Conservation (phyloP, 2,329 filamentous ascomycete genomes). For the Coleophoma crateriformis region DNA sequence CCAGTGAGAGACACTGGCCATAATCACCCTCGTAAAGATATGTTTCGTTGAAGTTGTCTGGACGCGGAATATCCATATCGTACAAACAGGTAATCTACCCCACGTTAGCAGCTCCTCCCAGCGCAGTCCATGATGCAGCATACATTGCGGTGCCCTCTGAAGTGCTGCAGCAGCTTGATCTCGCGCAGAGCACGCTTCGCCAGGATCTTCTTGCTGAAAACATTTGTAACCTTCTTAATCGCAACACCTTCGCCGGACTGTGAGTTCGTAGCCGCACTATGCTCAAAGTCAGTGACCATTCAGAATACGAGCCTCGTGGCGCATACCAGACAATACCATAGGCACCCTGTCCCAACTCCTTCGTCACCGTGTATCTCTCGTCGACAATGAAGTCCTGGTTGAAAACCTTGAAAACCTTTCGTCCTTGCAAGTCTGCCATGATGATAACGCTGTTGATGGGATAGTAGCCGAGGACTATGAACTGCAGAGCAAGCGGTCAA, state of each 20-base stretch:
- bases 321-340: slow-evolving; percentile 97
- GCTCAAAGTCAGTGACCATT: slow-evolving; percentile 18
- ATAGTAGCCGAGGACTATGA: background rate
- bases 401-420: slow-evolving; percentile 98
- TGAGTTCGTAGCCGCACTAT: slow-evolving; percentile 85
- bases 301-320: slow-evolving; percentile 14
- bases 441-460: slow-evolving; percentile 1
- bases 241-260: slow-evolving; percentile 90
- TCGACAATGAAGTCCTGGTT: slow-evolving; percentile 99
- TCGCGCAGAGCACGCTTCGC: slow-evolving; percentile 96
- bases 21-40: slow-evolving; percentile 89
- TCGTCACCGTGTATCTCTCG: slow-evolving; percentile 96
- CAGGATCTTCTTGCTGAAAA: slow-evolving; percentile 99
- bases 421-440: slow-evolving; percentile 40
- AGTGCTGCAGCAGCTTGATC: slow-evolving; percentile 98
- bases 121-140: slow-evolving; percentile 26
- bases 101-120: slow-evolving; percentile 29
- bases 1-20: background rate
- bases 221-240: slow-evolving; percentile 99
- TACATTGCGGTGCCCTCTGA: slow-evolving; percentile 84
- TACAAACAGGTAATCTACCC: slow-evolving; percentile 93
- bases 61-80: slow-evolving; percentile 98
- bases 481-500: background rate
- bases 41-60: slow-evolving; percentile 97
- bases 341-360: slow-evolving; percentile 95